Evolutionary conservation across 768 basidiomycete species (phyloP), one percentile per base, ranked within the genome.

Genomic region (Tricholoma terreum): DNA sequence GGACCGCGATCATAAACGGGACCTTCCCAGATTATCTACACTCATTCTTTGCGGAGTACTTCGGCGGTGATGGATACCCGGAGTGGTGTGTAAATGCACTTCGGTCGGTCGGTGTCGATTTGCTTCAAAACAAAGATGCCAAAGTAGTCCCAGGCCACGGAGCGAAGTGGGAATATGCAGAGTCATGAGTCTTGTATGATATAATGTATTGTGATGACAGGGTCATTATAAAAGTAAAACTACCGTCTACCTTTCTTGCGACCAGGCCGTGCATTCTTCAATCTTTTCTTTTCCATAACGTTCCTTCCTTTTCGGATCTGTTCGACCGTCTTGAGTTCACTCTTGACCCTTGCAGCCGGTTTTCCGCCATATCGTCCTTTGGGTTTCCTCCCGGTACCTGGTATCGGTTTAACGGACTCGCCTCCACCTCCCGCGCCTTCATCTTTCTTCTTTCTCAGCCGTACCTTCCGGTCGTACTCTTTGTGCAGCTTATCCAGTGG

Each of bases 61-160:
- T 91, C 65, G 86, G 83, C 6, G 78, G 84, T 55, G 73, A 76
- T n/a, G 88, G 87, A 9, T 92, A 94, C 68, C 92, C 92, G 0
- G 83, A 85, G 66, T 96, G 93, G 93, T 90, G 90, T 63, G 84
- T 95, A 1, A 89, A 92, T 64, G 94, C 93, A 10, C 72, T 96
- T 51, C 77, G 79, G 22, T 87, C 84, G 54, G 93, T 96, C 11
- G 89, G 89, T 0, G 90, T 96, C 0, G 92, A 96, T 67, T 70
- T 95, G 43, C 73, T 93, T 31, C 83, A 87, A 57, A 82, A 79
- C 21, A 73, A 73, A 27, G 67, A 79, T 22, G 69, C 76, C 5
- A 80, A 77, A 54, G 68, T 88, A 0, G 75, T 87, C 33, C 67
- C 80, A 9, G 90, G 89, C 2, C 76, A 75, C 42, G 89, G 86